These are phyloP conservation scores for Elymus sibiricus DNA, from an alignment of 176 grass and related monocot species.

Conservation along the genomic window DNA sequence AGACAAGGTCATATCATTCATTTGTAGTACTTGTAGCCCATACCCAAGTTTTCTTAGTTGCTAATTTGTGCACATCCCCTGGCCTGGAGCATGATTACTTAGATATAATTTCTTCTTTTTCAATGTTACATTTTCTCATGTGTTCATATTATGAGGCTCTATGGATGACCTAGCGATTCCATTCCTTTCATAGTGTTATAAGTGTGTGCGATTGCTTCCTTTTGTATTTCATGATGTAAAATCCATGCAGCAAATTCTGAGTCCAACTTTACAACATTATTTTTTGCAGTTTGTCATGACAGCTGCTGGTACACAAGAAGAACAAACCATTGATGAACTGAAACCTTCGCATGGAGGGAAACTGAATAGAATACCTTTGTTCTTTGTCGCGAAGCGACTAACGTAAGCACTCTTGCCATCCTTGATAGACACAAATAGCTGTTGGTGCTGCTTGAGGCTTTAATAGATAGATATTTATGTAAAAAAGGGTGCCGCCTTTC, in stretches of 20 bases:
- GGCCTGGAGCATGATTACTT: background rate
- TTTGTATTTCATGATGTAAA: slow-evolving; percentile 6
- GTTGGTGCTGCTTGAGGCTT: background rate
- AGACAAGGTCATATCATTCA: background rate
- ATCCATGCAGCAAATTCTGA: background rate
- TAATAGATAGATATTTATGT: background rate
- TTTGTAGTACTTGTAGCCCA: background rate
- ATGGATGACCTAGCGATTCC: background rate
- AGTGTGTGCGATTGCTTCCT: background rate
- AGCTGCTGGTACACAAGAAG: slow-evolving; percentile 70
- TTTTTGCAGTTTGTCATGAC: slow-evolving; percentile 86
- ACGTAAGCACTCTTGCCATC: slow-evolving; percentile 49
- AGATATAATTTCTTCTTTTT: background rate
- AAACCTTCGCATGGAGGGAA: slow-evolving; percentile 59
- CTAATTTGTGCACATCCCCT: background rate
- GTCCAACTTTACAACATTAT: background rate
- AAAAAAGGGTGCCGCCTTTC: background rate
- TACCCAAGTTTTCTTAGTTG: background rate
- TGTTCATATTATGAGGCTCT: background rate
- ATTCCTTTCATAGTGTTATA: background rate
- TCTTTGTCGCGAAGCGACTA: slow-evolving; percentile 67
- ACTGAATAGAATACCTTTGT: slow-evolving; percentile 75
- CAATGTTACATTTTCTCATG: background rate
- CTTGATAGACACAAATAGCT: background rate
- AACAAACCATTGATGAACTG: slow-evolving; percentile 58